Evolutionary conservation across 2,329 filamentous ascomycete genomes (phyloP).

Genomic region (Phoma sp.): DNA sequence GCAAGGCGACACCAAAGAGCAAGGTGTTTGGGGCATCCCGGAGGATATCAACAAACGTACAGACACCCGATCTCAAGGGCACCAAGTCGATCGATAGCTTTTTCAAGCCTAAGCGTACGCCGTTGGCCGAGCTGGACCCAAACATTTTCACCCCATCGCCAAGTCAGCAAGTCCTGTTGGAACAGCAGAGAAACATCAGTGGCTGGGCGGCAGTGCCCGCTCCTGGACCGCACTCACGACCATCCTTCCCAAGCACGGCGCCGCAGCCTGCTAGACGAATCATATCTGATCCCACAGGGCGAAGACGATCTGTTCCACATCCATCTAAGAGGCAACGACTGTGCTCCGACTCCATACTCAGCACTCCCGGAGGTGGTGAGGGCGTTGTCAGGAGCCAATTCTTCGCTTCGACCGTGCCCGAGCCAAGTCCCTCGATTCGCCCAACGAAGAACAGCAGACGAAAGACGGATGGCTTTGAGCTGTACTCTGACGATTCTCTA

Average conservation of each 20-base stretch:
- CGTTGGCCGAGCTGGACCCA: constrained; percentile 71
- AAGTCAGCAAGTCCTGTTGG: constrained; percentile 66
- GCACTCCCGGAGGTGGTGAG: constrained; percentile 33
- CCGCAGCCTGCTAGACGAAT: constrained; percentile 53
- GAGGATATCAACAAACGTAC: constrained; percentile 24
- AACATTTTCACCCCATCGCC: constrained; percentile 73
- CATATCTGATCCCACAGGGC: constrained; percentile 44
- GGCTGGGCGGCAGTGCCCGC: constrained; percentile 64
- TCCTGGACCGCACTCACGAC: constrained; percentile 47
- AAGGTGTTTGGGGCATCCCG: constrained; percentile 51
- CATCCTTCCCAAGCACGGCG: constrained; percentile 45
- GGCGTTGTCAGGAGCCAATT: constrained; percentile 54
- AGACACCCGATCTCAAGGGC: constrained; percentile 64
- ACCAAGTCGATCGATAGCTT: constrained; percentile 68
- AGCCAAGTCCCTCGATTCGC: constrained; percentile 53
- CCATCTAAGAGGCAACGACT: constrained; percentile 54
- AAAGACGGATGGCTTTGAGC: constrained; percentile 51
- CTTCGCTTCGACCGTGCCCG: constrained; percentile 47
- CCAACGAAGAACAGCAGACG: constrained; percentile 40
- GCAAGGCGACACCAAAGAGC: constrained; percentile 43
- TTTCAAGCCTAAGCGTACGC: constrained; percentile 69
- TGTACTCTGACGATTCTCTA: constrained; percentile 59
- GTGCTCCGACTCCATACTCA: constrained; percentile 51
- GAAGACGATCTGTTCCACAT: constrained; percentile 54
- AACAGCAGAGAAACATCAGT: constrained; percentile 57